phyloP scores from a whole-genome alignment of 257 asterid genomes.

The Rubia yunnanensis region DNA sequence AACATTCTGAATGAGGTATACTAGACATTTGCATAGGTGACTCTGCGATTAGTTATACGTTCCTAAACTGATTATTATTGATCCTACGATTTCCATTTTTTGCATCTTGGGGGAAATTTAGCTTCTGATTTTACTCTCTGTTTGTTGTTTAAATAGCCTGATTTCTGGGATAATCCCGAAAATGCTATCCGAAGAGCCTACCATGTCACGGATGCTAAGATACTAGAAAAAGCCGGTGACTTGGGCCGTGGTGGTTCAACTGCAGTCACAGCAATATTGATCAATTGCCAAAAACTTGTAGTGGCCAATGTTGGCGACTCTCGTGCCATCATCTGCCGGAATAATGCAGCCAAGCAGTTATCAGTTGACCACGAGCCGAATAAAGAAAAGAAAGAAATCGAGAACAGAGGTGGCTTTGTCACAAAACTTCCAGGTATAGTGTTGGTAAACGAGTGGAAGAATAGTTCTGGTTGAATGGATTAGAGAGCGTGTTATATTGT shows the following conservation, averaged over 20 bases:
- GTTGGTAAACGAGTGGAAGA: neutral
- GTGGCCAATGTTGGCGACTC: constrained; percentile 98
- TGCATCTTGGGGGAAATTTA: neutral
- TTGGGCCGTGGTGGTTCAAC: constrained; percentile 92
- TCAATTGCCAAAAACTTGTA: constrained; percentile 66
- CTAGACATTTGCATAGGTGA: neutral
- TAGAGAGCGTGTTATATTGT: neutral
- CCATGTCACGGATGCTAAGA: constrained; percentile 49
- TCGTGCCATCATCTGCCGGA: constrained; percentile 80
- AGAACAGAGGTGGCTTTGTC: constrained; percentile 82
- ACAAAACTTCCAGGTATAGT: constrained; percentile 66
- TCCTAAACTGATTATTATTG: neutral
- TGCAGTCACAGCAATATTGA: constrained; percentile 84
- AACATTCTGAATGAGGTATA: constrained; percentile 72
- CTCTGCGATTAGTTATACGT: neutral
- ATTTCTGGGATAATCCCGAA: constrained; percentile 76
- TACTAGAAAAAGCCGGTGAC: constrained; percentile 65
- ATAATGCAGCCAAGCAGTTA: constrained; percentile 72
- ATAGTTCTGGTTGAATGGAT: neutral
- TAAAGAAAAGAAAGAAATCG: constrained; percentile 56
- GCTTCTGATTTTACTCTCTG: constrained; percentile 2
- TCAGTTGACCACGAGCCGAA: constrained; percentile 87
- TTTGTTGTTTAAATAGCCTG: constrained; percentile 38
- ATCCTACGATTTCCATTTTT: neutral
- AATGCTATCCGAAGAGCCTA: constrained; percentile 73